A percentile compares a stretch with the other conserved stretches of the same genome.
Evolutionary conservation across 352 stramenopile species (phyloP).

Genomic region (Globisporangium nagaii): DNA sequence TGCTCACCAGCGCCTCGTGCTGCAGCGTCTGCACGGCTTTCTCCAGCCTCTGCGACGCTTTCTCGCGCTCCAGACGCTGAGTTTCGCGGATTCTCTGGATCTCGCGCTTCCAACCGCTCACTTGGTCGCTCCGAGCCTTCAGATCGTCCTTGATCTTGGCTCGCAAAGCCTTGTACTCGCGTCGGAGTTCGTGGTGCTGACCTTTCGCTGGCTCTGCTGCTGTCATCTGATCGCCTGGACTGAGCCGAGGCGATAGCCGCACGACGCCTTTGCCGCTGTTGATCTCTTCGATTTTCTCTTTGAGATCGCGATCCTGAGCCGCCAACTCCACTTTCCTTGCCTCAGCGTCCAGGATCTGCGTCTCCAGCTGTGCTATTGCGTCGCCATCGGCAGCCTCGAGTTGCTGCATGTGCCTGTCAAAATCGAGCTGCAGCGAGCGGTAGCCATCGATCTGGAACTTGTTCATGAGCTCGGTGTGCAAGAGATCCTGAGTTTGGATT

Average conservation of each 20-base stretch:
- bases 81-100: constrained; percentile 18
- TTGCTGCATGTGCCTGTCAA: constrained; percentile 14
- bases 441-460: constrained; percentile 38
- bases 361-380: constrained; percentile 10
- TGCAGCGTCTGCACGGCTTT: constrained; percentile 10
- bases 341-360: constrained; percentile 15
- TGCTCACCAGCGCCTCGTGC: constrained; percentile 9
- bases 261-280: constrained; percentile 37
- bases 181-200: constrained; percentile 29
- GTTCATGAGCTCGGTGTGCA: constrained; percentile 17
- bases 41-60: constrained; percentile 4
- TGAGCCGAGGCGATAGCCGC: not conserved
- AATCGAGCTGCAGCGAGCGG: constrained; percentile 20
- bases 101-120: constrained; percentile 17
- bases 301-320: constrained; percentile 25
- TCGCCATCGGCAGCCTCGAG: constrained; percentile 11
- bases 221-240: no score
- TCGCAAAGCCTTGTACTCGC: constrained; percentile 32
- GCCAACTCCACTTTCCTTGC: constrained; percentile 16
- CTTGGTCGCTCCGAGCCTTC: constrained; percentile 20
- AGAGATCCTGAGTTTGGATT: constrained; percentile 12
- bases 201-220: not conserved
- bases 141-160: constrained; percentile 41
- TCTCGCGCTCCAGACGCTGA: constrained; percentile 13
- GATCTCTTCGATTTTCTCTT: constrained; percentile 52